Conservation (phyloP, 495 filamentous ascomycete genomes). For the Aspergillus nidulans region DNA sequence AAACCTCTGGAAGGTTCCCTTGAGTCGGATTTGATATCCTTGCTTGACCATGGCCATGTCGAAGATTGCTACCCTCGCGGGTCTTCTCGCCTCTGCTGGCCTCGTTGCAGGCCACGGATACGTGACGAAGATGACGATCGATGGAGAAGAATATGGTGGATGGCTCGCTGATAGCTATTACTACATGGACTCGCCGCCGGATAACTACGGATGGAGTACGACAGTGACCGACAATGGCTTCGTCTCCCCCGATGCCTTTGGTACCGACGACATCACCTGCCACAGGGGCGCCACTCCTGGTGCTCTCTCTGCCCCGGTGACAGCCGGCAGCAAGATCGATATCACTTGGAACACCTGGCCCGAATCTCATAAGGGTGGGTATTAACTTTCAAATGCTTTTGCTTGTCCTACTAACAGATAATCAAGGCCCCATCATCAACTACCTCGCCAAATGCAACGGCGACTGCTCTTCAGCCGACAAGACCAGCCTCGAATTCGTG, state of each 20-base stretch:
- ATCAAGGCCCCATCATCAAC: slow-evolving; percentile 45
- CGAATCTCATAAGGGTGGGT: slow-evolving; percentile 48
- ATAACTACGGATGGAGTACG: slow-evolving; percentile 52
- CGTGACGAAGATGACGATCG: slow-evolving; percentile 27
- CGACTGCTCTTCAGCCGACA: slow-evolving; percentile 60
- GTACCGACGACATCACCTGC: slow-evolving; percentile 62
- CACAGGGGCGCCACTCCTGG: slow-evolving; percentile 55
- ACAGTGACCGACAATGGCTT: slow-evolving; percentile 55
- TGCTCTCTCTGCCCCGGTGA: slow-evolving; percentile 48
- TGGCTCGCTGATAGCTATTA: slow-evolving; percentile 32
- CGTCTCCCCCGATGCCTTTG: slow-evolving; percentile 45
- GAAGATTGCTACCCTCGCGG: slow-evolving; percentile 38
- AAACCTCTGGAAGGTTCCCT: background rate
- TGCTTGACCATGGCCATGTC: slow-evolving; percentile 31
- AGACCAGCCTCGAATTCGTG: slow-evolving; percentile 63
- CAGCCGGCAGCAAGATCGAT: slow-evolving; percentile 52
- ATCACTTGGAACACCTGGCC: slow-evolving; percentile 69
- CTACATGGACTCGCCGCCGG: slow-evolving; percentile 40
- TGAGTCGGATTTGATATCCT: background rate
- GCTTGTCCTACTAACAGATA: background rate
- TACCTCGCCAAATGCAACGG: slow-evolving; percentile 74
- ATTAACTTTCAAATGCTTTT: background rate
- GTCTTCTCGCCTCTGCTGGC: slow-evolving; percentile 42
- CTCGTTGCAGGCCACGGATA: slow-evolving; percentile 59
- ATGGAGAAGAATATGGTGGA: slow-evolving; percentile 25